Base-by-base conservation (phyloP, 176 grass and related monocot species). In the Thalia dealbata region DNA sequence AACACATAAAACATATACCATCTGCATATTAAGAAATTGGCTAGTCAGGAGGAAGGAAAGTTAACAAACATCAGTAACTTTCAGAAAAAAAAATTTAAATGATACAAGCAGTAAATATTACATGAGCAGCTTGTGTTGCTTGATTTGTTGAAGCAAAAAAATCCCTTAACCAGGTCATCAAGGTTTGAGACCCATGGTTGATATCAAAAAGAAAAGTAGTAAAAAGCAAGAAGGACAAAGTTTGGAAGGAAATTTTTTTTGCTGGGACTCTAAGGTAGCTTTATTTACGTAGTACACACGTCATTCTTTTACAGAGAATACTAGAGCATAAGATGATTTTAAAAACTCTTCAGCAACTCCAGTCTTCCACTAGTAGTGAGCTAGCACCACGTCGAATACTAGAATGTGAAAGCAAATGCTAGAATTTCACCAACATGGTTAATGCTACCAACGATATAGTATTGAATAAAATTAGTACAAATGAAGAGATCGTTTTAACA, bases 1-100 rank as follows among this genome's bases (percentile, higher is more conserved):
- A 81, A 97, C 81, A 44, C 89, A 90, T 41, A 97, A 75, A 24
- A 91, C 89, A 14, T 97, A 97, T 62, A 97, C 86, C 87, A 81
- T 97, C 93, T 92, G 87, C 60, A 71, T 35, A 14, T 5, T 67
- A 52, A 74, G 23, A 23, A 42, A 42, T 56, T 48, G 45, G 45
- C 45, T 10, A 3, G 45, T 48, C 6, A 48, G 3, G 5, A 48
- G 6, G 45, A 48, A 48, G 45, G 45, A 71, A 74, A 24, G 63
- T 61, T 64, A 77, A 54, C 43, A 67, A 51, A 38, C 10, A 22
- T 44, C 63, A 14, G 8, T 14, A 43, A 22, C 43, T 43, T 43
- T 68, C 8, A 0, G 0, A 43, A 12, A 43, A 10, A 3, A 43
- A 21, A 9, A 22, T 21, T n/a, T n/a, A 68, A 68, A 43, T 26